phyloP scores from a whole-genome alignment of 192 early-diverging fungal genomes.

The Umbelopsis ramanniana region DNA sequence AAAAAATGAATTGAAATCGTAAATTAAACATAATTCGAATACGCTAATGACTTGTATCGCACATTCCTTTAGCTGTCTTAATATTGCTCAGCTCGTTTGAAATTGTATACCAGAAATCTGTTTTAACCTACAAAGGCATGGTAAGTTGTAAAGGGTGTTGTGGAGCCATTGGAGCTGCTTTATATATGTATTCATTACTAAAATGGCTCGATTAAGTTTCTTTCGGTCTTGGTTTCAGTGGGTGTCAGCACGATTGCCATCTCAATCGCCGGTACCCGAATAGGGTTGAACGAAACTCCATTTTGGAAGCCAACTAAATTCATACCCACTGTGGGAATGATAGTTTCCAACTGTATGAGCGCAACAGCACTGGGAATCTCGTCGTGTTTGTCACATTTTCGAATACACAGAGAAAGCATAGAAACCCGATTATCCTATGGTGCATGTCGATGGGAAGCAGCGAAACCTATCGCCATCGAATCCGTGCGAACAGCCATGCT shows the following conservation, averaged over 20 bases:
- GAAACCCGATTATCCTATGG: constrained; percentile 75
- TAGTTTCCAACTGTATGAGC: constrained; percentile 82
- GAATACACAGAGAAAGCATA: constrained; percentile 39
- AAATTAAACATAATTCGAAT: not conserved
- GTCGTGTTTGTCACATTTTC: constrained; percentile 61
- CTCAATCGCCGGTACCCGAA: constrained; percentile 60
- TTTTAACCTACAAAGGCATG: constrained; percentile 75
- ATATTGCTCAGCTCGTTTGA: constrained; percentile 69
- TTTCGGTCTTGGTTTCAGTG: constrained; percentile 51
- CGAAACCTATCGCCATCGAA: constrained; percentile 72
- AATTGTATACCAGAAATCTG: constrained; percentile 71
- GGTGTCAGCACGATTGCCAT: constrained; percentile 56
- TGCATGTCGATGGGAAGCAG: constrained; percentile 81
- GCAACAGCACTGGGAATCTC: constrained; percentile 71
- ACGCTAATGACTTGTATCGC: not conserved
- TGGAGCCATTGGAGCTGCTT: constrained; percentile 26
- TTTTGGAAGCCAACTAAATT: constrained; percentile 76
- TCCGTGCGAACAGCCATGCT: constrained; percentile 75
- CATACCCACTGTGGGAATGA: constrained; percentile 90
- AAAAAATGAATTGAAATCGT: not conserved
- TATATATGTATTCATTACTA: constrained; percentile 24
- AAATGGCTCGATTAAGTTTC: constrained; percentile 39
- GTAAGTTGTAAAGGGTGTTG: constrained; percentile 47
- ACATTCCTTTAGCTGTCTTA: constrained; percentile 47
- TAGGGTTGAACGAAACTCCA: constrained; percentile 71